Evolutionary conservation across 371 early-diverging fungal species (phyloP).

Genomic region (Mucor plumbeus): DNA sequence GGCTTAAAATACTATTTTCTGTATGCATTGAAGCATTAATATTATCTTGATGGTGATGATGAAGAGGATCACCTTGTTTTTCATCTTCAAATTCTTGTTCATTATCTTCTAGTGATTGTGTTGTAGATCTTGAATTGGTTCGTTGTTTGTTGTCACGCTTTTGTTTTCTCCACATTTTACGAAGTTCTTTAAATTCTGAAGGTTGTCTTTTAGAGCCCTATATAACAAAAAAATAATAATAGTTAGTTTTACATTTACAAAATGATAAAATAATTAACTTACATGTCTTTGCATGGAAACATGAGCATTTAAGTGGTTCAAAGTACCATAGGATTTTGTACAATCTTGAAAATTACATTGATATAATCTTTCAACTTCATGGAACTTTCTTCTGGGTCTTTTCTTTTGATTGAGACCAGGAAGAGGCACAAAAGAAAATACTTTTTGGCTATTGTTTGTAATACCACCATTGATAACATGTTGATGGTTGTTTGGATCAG

Average conservation of each 20-base stretch:
- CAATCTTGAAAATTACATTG: conserved; percentile 68
- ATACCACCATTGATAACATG: conserved; percentile 9
- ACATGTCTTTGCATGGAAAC: conserved; percentile 76
- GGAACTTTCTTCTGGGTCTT: conserved; percentile 69
- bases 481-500: conserved; percentile 8
- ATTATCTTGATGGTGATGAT: neutral
- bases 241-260: neutral
- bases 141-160: conserved; percentile 46
- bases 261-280: conserved; percentile 23
- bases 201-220: conserved; percentile 54
- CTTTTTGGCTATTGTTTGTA: conserved; percentile 40
- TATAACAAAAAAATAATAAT: neutral
- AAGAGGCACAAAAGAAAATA: conserved; percentile 68
- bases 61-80: neutral
- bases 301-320: conserved; percentile 78
- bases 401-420: conserved; percentile 70
- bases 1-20: conserved; percentile 7
- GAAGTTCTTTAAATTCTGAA: conserved; percentile 69
- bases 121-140: conserved; percentile 7
- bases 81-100: neutral
- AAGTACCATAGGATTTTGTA: conserved; percentile 72
- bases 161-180: conserved; percentile 58
- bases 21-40: neutral
- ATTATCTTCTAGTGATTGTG: conserved; percentile 4
- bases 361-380: conserved; percentile 75